phyloP scores from a whole-genome alignment of 371 early-diverging fungal genomes.

The Lichtheimia ornata region DNA sequence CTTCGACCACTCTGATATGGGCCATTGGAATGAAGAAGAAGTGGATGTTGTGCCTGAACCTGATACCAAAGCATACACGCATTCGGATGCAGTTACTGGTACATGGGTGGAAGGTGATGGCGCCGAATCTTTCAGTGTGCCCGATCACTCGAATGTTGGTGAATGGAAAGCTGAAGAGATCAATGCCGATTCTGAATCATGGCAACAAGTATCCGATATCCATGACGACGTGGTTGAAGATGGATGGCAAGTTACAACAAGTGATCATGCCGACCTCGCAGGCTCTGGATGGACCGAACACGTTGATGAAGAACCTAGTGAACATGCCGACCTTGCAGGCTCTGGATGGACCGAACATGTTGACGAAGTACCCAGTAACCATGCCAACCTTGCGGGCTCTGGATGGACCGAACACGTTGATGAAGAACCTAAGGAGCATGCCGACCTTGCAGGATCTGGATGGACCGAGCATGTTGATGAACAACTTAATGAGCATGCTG shows the following conservation, averaged over 20 bases:
- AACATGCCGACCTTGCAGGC: background rate
- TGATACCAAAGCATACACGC: background rate
- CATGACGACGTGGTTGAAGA: too few relatives aligned
- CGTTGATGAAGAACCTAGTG: background rate
- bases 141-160: conserved; percentile 11
- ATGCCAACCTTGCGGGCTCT: background rate
- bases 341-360: background rate
- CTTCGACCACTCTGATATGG: conserved; percentile 5
- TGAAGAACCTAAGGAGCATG: background rate
- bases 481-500: background rate
- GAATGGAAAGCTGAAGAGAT: conserved; percentile 15
- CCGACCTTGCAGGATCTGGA: background rate
- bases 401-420: background rate
- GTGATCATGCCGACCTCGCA: background rate
- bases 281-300: background rate
- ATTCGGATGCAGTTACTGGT: background rate
- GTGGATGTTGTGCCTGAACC: conserved; percentile 11
- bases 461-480: conserved; percentile 3
- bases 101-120: conserved; percentile 6
- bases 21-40: conserved; percentile 10
- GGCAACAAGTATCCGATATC: too few relatives aligned
- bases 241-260: background rate
- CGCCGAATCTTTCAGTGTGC: background rate
- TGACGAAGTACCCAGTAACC: background rate
- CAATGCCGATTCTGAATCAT: background rate